phyloP scores from a whole-genome alignment of 768 basidiomycete genomes.

The Pisolithus microcarpus region DNA sequence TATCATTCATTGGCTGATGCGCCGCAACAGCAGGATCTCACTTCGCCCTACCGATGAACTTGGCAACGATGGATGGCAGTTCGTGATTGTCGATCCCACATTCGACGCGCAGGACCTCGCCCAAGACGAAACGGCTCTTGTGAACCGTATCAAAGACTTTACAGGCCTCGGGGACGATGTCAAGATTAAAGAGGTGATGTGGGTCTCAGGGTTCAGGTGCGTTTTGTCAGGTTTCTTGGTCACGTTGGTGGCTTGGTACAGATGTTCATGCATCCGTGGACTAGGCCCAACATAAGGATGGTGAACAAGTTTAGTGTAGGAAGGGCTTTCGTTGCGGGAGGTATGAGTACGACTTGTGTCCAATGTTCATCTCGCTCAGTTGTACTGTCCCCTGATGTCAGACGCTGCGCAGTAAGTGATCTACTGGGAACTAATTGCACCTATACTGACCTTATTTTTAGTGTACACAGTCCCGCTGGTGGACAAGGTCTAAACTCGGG shows the following conservation, averaged over 20 bases:
- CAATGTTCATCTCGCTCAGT: no score
- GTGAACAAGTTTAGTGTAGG: slow-evolving; percentile 13
- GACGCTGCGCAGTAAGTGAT: not conserved
- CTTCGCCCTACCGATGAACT: slow-evolving; percentile 13
- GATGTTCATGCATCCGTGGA: not conserved
- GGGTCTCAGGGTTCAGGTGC: slow-evolving; percentile 24
- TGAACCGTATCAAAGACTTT: slow-evolving; percentile 23
- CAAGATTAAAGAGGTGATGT: slow-evolving; percentile 12
- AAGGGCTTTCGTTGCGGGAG: no score
- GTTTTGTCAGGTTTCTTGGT: not conserved
- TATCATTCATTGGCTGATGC: no score
- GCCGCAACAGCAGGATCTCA: not conserved
- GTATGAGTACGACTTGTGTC: no score
- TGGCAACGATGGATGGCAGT: slow-evolving; percentile 16
- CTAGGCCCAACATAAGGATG: no score
- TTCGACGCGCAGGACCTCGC: slow-evolving; percentile 12
- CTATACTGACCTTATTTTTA: not conserved
- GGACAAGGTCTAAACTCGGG: slow-evolving; percentile 25
- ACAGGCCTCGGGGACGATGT: slow-evolving; percentile 10
- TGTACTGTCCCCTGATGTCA: no score
- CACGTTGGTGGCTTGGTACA: no score
- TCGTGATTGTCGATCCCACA: slow-evolving; percentile 2
- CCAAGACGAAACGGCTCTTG: slow-evolving; percentile 20
- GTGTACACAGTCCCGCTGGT: slow-evolving; percentile 36
- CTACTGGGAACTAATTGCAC: not conserved